A percentile compares a stretch with the other conserved stretches of the same genome.
These are phyloP conservation scores for Carex pumila DNA, from an alignment of 176 grass and related monocot species.

Conservation along the genomic window DNA sequence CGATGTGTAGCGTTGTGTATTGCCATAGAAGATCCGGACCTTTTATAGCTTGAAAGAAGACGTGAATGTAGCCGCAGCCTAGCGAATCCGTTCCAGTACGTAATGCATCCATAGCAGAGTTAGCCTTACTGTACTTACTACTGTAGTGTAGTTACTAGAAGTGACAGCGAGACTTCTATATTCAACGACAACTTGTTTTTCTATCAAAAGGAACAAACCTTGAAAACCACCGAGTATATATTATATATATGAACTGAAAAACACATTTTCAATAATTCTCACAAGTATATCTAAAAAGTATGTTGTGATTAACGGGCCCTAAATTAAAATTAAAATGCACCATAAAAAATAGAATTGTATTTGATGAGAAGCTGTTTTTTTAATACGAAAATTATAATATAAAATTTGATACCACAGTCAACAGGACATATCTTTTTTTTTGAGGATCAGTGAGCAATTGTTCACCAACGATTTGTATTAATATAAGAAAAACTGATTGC, in stretches of 20 bases:
- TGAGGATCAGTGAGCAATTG: too few relatives aligned
- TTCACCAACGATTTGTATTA: too few relatives aligned
- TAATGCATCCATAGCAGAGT: background rate
- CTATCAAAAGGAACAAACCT: background rate
- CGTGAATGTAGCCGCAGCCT: constrained; percentile 13
- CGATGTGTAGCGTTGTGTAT: background rate
- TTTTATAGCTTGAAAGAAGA: background rate
- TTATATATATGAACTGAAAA: background rate
- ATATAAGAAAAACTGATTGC: too few relatives aligned
- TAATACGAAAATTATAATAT: too few relatives aligned
- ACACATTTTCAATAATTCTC: too few relatives aligned
- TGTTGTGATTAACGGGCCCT: too few relatives aligned
- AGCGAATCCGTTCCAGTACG: constrained; percentile 10
- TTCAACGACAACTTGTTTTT: background rate
- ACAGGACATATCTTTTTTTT: too few relatives aligned
- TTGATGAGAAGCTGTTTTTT: too few relatives aligned
- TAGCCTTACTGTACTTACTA: background rate
- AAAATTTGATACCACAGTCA: too few relatives aligned
- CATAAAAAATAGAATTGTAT: too few relatives aligned
- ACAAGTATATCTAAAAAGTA: too few relatives aligned
- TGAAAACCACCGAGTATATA: background rate
- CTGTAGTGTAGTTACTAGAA: constrained; percentile 2
- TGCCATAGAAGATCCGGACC: background rate
- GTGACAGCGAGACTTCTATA: background rate
- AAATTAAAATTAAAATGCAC: too few relatives aligned